phyloP scores from a whole-genome alignment of 805 yeast genomes.

The Wickerhamiella musiphila region DNA sequence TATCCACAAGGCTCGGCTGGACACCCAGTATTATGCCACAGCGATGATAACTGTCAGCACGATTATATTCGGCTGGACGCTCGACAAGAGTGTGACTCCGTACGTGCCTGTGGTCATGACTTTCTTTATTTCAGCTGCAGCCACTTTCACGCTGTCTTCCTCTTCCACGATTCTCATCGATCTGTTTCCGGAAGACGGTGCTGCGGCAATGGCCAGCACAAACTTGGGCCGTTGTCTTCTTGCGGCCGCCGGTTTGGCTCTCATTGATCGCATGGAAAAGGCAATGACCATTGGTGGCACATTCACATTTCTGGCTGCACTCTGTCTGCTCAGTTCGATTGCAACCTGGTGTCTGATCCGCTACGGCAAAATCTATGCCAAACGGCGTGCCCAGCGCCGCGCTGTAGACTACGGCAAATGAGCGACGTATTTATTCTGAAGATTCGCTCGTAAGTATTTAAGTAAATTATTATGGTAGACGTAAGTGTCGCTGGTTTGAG shows the following conservation, averaged over 20 bases:
- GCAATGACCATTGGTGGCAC: slow-evolving; percentile 56
- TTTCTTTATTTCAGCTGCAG: slow-evolving; percentile 39
- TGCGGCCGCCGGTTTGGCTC: slow-evolving; percentile 56
- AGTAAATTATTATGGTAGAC: too few species aligned
- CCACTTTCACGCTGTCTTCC: slow-evolving; percentile 39
- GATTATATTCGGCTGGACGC: slow-evolving; percentile 58
- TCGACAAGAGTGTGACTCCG: slow-evolving; percentile 30
- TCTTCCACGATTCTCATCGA: slow-evolving; percentile 61
- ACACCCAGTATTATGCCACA: slow-evolving; percentile 29
- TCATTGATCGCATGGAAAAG: slow-evolving; percentile 39
- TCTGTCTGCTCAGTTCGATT: slow-evolving; percentile 13
- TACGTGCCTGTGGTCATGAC: slow-evolving; percentile 44
- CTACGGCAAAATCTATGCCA: background rate
- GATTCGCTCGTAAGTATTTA: too few species aligned
- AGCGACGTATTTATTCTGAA: too few species aligned
- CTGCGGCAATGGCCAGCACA: slow-evolving; percentile 57
- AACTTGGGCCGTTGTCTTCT: slow-evolving; percentile 58
- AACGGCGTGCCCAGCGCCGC: too few species aligned
- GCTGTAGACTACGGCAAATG: too few species aligned
- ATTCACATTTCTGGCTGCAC: slow-evolving; percentile 49
- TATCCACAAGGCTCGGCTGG: slow-evolving; percentile 36
- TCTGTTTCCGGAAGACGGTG: slow-evolving; percentile 47
- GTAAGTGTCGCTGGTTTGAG: too few species aligned
- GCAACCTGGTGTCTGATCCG: slow-evolving; percentile 6
- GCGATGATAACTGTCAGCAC: slow-evolving; percentile 26